phyloP scores from a whole-genome alignment of 176 grass and related monocot genomes.

The Lolium rigidum region DNA sequence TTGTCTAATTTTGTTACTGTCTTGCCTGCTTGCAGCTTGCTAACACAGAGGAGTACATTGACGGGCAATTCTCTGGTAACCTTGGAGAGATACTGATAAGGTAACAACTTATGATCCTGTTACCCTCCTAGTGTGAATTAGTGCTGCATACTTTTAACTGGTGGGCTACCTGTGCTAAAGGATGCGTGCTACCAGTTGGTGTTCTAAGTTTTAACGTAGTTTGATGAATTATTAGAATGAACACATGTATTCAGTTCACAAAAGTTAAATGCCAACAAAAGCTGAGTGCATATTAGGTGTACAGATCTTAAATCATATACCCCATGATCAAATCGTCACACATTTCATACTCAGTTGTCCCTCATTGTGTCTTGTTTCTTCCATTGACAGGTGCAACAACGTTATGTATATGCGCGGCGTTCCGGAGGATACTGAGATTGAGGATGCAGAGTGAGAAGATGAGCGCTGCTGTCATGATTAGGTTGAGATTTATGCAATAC shows the following conservation, averaged over 20 bases:
- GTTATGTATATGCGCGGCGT: conserved; percentile 74
- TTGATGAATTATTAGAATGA: conserved; percentile 28
- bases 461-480: not conserved
- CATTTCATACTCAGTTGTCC: not conserved
- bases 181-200: not conserved
- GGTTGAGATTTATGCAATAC: conserved; percentile 19
- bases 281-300: not conserved
- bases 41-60: conserved; percentile 88
- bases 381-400: conserved; percentile 74
- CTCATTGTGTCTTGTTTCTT: conserved; percentile 21
- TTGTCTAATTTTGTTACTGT: not conserved
- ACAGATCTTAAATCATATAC: not conserved
- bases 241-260: conserved; percentile 1
- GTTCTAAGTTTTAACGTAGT: not conserved
- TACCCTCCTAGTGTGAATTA: not conserved
- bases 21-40: conserved; percentile 62
- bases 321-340: not conserved
- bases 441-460: conserved; percentile 67
- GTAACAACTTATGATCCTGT: conserved; percentile 31
- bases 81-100: conserved; percentile 89
- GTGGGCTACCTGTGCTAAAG: not conserved
- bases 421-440: conserved; percentile 83
- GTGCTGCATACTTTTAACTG: not conserved
- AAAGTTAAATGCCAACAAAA: conserved; percentile 8
- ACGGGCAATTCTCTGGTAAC: conserved; percentile 87